These are phyloP conservation scores for Yarrowia sp. DNA, from an alignment of 805 yeast genomes.

Conservation along the genomic window DNA sequence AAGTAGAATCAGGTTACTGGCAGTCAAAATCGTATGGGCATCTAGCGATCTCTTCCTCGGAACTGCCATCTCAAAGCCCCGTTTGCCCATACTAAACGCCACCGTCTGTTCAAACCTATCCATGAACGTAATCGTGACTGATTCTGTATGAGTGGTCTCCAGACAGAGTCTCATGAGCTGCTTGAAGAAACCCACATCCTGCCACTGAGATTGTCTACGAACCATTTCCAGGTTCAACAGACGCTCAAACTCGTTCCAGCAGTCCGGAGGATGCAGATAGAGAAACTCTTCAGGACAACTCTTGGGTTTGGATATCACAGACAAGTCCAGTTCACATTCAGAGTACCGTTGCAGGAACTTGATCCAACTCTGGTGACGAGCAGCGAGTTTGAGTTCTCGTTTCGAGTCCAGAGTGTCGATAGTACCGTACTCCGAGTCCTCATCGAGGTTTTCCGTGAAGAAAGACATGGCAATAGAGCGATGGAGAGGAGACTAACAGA, in stretches of 20 bases:
- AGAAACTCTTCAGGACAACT: neutral
- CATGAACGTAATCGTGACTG: slow-evolving; percentile 16
- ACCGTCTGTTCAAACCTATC: slow-evolving; percentile 29
- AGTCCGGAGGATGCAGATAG: slow-evolving; percentile 14
- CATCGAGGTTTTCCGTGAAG: slow-evolving; percentile 19
- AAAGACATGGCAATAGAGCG: neutral
- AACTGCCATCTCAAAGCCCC: slow-evolving; percentile 1
- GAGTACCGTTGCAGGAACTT: slow-evolving; percentile 34
- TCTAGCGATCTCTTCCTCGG: neutral
- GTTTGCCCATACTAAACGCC: slow-evolving; percentile 12
- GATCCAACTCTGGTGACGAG: slow-evolving; percentile 27
- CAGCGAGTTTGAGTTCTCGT: slow-evolving; percentile 14
- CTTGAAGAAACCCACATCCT: slow-evolving; percentile 21
- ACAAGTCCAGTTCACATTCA: slow-evolving; percentile 20
- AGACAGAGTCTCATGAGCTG: slow-evolving; percentile 31
- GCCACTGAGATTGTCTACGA: slow-evolving; percentile 9
- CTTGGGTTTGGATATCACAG: slow-evolving; percentile 10
- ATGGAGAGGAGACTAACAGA: too few species aligned
- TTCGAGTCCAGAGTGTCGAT: slow-evolving; percentile 8
- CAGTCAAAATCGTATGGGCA: slow-evolving; percentile 1
- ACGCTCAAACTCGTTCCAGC: slow-evolving; percentile 37
- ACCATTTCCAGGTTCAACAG: slow-evolving; percentile 28
- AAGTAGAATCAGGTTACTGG: neutral
- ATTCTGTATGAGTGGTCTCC: slow-evolving; percentile 7
- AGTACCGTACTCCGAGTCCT: slow-evolving; percentile 15